Conservation (phyloP, 768 basidiomycete species). For the Cystofilobasidium macerans region DNA sequence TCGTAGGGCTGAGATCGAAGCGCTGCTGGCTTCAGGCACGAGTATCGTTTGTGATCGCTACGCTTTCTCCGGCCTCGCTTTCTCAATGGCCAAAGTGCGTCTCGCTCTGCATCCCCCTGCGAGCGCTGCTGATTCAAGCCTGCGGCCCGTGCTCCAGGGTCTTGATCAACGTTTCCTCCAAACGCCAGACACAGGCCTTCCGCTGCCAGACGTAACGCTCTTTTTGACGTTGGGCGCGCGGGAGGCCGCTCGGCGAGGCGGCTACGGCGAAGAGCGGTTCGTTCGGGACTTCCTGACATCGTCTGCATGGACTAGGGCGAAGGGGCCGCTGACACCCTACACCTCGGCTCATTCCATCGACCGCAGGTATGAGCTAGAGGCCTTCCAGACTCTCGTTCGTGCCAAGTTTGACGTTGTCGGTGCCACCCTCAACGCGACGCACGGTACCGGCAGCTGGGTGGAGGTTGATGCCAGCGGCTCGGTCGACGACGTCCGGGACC, state of each 20-base stretch:
- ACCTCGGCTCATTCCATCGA: too few relatives aligned
- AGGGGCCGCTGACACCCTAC: too few relatives aligned
- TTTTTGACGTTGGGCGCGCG: slow-evolving; percentile 75
- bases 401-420: slow-evolving; percentile 18
- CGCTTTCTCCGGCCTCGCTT: slow-evolving; percentile 91
- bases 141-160: slow-evolving; percentile 35
- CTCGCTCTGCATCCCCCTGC: neutral
- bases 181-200: slow-evolving; percentile 73
- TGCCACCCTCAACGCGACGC: neutral
- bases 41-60: slow-evolving; percentile 83
- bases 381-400: slow-evolving; percentile 18
- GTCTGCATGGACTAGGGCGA: too few relatives aligned
- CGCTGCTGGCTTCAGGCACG: slow-evolving; percentile 52
- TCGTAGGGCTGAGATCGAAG: slow-evolving; percentile 49
- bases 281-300: neutral
- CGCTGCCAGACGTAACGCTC: slow-evolving; percentile 73
- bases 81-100: slow-evolving; percentile 46
- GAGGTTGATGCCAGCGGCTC: slow-evolving; percentile 19
- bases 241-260: slow-evolving; percentile 55
- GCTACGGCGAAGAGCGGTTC: slow-evolving; percentile 72
- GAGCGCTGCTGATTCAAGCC: neutral
- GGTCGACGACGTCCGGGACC: slow-evolving; percentile 11
- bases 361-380: slow-evolving; percentile 14
- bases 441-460: slow-evolving; percentile 13
- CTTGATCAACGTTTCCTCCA: slow-evolving; percentile 74